phyloP scores from a whole-genome alignment of 257 asterid genomes.

The Nicotiana tabacum region DNA sequence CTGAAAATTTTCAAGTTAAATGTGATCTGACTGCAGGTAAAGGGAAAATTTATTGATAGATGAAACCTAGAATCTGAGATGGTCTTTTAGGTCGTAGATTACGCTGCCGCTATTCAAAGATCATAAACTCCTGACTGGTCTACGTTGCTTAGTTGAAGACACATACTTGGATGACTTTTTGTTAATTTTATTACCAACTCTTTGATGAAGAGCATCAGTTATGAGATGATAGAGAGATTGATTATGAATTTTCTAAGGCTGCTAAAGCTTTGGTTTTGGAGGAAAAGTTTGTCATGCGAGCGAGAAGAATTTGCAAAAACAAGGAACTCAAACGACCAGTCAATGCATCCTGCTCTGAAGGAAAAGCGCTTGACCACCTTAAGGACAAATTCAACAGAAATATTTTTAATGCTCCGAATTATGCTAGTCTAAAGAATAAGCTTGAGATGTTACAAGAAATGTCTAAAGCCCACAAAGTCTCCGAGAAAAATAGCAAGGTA shows the following conservation, averaged over 20 bases:
- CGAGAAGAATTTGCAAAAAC: slow-evolving; percentile 61
- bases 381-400: slow-evolving; percentile 43
- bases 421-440: slow-evolving; percentile 47
- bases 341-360: slow-evolving; percentile 34
- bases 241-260: slow-evolving; percentile 55
- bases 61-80: neutral
- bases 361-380: slow-evolving; percentile 54
- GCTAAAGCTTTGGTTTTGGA: slow-evolving; percentile 60
- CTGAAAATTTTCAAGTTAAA: neutral
- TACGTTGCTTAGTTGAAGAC: neutral
- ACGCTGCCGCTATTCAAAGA: neutral
- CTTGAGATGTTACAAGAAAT: slow-evolving; percentile 54
- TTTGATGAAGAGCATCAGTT: too few relatives aligned
- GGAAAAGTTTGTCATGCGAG: slow-evolving; percentile 43
- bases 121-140: neutral
- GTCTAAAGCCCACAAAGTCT: slow-evolving; percentile 31
- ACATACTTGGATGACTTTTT: too few relatives aligned
- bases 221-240: slow-evolving; percentile 53
- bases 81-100: neutral
- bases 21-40: neutral
- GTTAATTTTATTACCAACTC: neutral
- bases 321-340: slow-evolving; percentile 42
- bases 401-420: slow-evolving; percentile 62
- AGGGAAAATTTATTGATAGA: neutral
- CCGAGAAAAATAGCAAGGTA: slow-evolving; percentile 30